phyloP scores from a whole-genome alignment of 2,329 filamentous ascomycete species.

The Thielaviopsis ethacetica region DNA sequence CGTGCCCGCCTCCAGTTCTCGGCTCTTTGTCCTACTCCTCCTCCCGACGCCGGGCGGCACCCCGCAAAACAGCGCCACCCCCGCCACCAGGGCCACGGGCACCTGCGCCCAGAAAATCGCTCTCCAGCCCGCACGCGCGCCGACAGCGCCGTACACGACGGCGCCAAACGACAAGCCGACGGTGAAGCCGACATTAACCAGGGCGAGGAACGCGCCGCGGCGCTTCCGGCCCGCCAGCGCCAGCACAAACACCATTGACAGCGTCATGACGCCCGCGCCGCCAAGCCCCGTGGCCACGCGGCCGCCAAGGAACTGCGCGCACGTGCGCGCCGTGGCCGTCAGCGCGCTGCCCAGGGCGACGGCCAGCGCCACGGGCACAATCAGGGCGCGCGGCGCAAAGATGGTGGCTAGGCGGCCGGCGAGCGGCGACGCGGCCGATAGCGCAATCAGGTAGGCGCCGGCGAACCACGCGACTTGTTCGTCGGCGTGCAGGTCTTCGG shows the following conservation, averaged over 20 bases:
- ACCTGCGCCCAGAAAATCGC: slow-evolving; percentile 58
- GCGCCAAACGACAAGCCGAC: slow-evolving; percentile 55
- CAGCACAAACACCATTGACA: slow-evolving; percentile 61
- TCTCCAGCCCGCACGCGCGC: slow-evolving; percentile 36
- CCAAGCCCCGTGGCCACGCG: slow-evolving; percentile 53
- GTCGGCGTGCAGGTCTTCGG: slow-evolving; percentile 58
- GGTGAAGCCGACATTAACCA: slow-evolving; percentile 59
- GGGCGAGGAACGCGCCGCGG: slow-evolving; percentile 56
- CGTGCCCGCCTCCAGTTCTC: background rate
- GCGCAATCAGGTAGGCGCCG: slow-evolving; percentile 50
- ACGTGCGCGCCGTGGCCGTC: slow-evolving; percentile 42
- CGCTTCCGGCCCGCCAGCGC: slow-evolving; percentile 51
- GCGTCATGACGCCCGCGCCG: slow-evolving; percentile 54
- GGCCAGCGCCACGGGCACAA: slow-evolving; percentile 41
- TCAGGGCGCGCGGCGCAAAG: slow-evolving; percentile 51
- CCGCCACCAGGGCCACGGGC: slow-evolving; percentile 45
- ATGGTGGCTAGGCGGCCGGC: slow-evolving; percentile 57
- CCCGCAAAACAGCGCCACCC: slow-evolving; percentile 44
- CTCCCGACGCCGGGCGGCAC: slow-evolving; percentile 31
- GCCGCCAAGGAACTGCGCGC: slow-evolving; percentile 50
- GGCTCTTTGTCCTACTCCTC: background rate
- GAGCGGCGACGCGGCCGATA: slow-evolving; percentile 50
- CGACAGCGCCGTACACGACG: slow-evolving; percentile 49
- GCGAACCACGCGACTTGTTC: slow-evolving; percentile 66
- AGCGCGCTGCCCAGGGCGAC: slow-evolving; percentile 47